phyloP scores from a whole-genome alignment of 768 basidiomycete genomes.

The Tylopilus plumbeoviolaceoides region DNA sequence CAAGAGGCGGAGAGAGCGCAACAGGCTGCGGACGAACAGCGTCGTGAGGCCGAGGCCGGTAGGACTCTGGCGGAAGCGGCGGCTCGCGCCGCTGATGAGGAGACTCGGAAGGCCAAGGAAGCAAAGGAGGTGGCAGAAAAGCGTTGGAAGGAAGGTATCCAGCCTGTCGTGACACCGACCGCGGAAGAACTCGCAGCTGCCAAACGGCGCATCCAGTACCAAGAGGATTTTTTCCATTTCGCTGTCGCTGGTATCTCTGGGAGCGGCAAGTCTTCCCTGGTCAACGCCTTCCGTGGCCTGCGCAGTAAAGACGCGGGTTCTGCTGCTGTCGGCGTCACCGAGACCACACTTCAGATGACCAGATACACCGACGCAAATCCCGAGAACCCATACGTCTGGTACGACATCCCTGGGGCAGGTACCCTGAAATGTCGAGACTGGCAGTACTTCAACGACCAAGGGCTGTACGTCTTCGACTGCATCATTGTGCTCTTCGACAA shows the following conservation, averaged over 20 bases:
- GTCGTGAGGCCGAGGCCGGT: conserved; percentile 11
- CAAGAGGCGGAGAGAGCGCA: conserved; percentile 12
- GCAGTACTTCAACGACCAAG: conserved; percentile 23
- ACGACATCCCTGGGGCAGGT: conserved; percentile 22
- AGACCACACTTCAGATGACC: conserved; percentile 15
- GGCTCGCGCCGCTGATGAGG: conserved; percentile 13
- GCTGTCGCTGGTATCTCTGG: conserved; percentile 33
- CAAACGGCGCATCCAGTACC: conserved; percentile 22
- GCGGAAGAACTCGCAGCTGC: conserved; percentile 7
- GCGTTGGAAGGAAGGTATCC: conserved; percentile 21
- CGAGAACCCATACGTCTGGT: conserved; percentile 18
- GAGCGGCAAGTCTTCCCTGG: conserved; percentile 36
- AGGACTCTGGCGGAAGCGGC: conserved; percentile 16
- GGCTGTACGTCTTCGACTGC: conserved; percentile 24
- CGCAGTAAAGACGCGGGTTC: conserved; percentile 13
- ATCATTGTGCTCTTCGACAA: conserved; percentile 21
- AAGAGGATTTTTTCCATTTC: conserved; percentile 30
- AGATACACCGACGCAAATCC: conserved; percentile 16
- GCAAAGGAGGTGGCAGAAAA: conserved; percentile 18
- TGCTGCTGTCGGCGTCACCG: conserved; percentile 17
- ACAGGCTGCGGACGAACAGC: conserved; percentile 18
- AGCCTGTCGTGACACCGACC: conserved; percentile 17
- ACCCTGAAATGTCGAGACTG: conserved; percentile 17
- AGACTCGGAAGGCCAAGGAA: conserved; percentile 11
- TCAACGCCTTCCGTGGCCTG: conserved; percentile 35